Evolutionary conservation across 2,329 filamentous ascomycete species (phyloP).

Genomic region (Trichophyton verrucosum): DNA sequence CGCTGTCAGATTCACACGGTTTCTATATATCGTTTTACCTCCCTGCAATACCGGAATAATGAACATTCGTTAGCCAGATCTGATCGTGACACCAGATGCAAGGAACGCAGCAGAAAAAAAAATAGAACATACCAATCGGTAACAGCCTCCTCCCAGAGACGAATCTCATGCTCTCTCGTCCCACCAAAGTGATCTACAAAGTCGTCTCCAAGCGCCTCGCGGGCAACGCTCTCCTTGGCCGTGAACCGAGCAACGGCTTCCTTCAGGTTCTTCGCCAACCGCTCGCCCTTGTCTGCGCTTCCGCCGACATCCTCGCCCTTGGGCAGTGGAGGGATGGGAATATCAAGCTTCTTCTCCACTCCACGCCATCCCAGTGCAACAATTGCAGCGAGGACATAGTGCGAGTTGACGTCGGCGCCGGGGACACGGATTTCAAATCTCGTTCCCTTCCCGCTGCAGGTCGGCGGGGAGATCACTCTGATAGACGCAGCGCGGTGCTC

Average conservation of each 20-base stretch:
- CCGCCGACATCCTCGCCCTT: conserved; percentile 75
- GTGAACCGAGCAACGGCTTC: conserved; percentile 74
- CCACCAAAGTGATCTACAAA: conserved; percentile 95
- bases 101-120: background rate
- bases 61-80: background rate
- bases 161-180: conserved; percentile 79
- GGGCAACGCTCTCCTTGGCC: conserved; percentile 67
- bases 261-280: conserved; percentile 71
- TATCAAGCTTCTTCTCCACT: conserved; percentile 79
- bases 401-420: conserved; percentile 86
- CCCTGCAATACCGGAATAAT: conserved; percentile 38
- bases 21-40: conserved; percentile 66
- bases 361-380: conserved; percentile 82
- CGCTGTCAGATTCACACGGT: conserved; percentile 41
- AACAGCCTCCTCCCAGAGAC: conserved; percentile 88
- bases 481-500: conserved; percentile 91
- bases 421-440: conserved; percentile 86
- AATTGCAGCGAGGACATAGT: conserved; percentile 75
- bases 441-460: conserved; percentile 69
- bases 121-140: conserved; percentile 70
- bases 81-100: background rate
- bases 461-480: conserved; percentile 78
- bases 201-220: conserved; percentile 83
- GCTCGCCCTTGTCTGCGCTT: conserved; percentile 54
- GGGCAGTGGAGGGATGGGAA: conserved; percentile 68